These are phyloP conservation scores for Kernera saxatilis DNA, from an alignment of 345 rosid species.

Conservation along the genomic window DNA sequence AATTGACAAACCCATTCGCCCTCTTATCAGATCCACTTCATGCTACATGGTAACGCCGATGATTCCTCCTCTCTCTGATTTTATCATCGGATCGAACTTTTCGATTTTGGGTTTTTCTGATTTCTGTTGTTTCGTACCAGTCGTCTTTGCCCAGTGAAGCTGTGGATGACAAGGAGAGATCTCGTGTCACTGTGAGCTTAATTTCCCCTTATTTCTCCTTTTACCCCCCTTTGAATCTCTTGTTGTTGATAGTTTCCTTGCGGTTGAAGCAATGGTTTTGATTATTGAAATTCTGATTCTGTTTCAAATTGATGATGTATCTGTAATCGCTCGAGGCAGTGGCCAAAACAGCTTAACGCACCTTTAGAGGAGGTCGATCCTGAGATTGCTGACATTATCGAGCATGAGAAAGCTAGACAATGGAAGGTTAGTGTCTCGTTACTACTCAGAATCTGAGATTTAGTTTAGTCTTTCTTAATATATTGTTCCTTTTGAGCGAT, in stretches of 20 bases:
- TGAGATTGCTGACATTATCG: conserved; percentile 91
- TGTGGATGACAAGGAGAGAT: conserved; percentile 75
- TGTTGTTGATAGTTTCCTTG: conserved; percentile 4
- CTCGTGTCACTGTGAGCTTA: conserved; percentile 59
- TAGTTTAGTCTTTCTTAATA: not conserved
- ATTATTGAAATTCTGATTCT: not conserved
- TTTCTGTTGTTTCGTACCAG: conserved; percentile 34
- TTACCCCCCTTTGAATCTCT: not conserved
- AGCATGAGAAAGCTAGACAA: conserved; percentile 95
- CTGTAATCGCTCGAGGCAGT: conserved; percentile 36
- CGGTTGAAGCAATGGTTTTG: conserved; percentile 9
- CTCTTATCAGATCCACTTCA: conserved; percentile 62
- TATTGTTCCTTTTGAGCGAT: not conserved
- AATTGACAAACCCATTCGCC: conserved; percentile 67
- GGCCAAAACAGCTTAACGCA: conserved; percentile 96
- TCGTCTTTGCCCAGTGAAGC: conserved; percentile 92
- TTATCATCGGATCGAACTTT: not conserved
- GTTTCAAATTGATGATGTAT: not conserved
- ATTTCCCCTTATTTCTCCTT: not conserved
- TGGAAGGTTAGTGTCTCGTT: conserved; percentile 65
- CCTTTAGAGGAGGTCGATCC: conserved; percentile 90
- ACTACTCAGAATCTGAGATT: not conserved
- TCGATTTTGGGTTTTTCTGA: not conserved
- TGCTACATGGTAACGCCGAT: conserved; percentile 49
- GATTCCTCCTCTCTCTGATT: not conserved